Evolutionary conservation across 108 stramenopile genomes (phyloP), one percentile per base, ranked within the genome.

Genomic region (Asterionellopsis glacialis): DNA sequence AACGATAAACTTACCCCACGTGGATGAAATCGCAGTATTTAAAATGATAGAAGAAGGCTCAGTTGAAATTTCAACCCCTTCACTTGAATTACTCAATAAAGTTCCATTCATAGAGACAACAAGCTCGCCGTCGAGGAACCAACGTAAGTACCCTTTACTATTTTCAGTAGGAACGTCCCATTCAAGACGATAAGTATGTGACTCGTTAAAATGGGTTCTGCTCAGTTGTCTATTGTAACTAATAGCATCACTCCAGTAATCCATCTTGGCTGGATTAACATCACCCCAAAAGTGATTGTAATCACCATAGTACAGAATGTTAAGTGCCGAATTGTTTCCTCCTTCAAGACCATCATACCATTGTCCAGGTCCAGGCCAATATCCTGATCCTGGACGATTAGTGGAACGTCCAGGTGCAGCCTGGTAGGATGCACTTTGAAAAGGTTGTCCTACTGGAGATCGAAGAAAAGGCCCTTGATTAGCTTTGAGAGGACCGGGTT

Each of bases 241-340:
- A 16, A 98, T 82, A 38, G 95, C 98, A 75, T 98, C 98, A 55
- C 86, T 84, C 88, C 91, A 85, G 65, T 97, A 98, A 68, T 89
- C 90, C 55, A 86, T 83, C 45, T 64, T 55, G 13, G 73, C 72
- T 0, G 83, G 79, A 60, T 85, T 61, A 28, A 67, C 63, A 64
- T 86, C 91, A 44, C 79, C 77, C 44, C 61, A 44, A 60, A 98
- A 92, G 59, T 84, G 76, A 66, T 92, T 94, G 87, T 93, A 91
- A 16, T 74, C 82, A 4, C 98, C 96, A 75, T 98, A 97, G 68
- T 96, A 98, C 21, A 75, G 64, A 59, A 96, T 93, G 69, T 98
- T 98, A 57, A 95, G 55, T 4, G 77, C 65, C 5, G 91, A 72
- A 55, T 94, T 88, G 25, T 64, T 28, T 39, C 96, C 97, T 51